phyloP scores from a whole-genome alignment of 371 early-diverging fungal genomes.

The Rhizopus delemar region DNA sequence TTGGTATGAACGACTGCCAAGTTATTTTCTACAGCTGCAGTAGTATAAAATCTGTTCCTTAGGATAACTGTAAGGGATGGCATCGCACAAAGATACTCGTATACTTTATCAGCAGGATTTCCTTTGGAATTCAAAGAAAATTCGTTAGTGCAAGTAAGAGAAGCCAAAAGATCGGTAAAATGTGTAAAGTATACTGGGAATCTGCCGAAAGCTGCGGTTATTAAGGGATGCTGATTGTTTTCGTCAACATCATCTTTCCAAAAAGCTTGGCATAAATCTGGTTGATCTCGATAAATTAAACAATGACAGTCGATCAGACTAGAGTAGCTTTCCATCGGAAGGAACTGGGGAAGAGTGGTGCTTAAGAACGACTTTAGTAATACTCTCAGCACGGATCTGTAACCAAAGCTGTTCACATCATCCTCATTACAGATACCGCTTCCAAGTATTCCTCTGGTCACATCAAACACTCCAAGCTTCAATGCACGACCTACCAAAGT shows the following conservation, averaged over 20 bases:
- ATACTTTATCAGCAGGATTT: constrained; percentile 21
- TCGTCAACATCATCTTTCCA: constrained; percentile 31
- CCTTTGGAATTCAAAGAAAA: neutral
- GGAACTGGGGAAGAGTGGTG: constrained; percentile 26
- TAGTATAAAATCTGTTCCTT: constrained; percentile 13
- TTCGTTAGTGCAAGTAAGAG: constrained; percentile 23
- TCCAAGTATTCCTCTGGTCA: constrained; percentile 16
- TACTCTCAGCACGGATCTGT: constrained; percentile 24
- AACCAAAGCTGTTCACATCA: constrained; percentile 33
- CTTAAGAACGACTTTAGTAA: constrained; percentile 37
- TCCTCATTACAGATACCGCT: constrained; percentile 33
- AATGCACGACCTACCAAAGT: constrained; percentile 38
- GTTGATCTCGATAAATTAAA: constrained; percentile 31
- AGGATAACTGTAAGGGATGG: constrained; percentile 28
- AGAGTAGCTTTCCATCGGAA: constrained; percentile 34
- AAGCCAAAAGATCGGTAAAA: constrained; percentile 30
- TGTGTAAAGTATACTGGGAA: constrained; percentile 38
- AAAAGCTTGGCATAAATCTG: constrained; percentile 30
- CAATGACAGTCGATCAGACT: constrained; percentile 26
- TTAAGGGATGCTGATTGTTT: constrained; percentile 22
- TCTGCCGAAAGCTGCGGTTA: constrained; percentile 28
- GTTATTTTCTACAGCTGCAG: constrained; percentile 11
- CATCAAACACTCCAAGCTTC: constrained; percentile 35
- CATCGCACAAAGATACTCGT: constrained; percentile 25
- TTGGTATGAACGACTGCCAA: constrained; percentile 8